phyloP scores from a whole-genome alignment of 2,329 filamentous ascomycete genomes.

The Gyromitra esculenta region DNA sequence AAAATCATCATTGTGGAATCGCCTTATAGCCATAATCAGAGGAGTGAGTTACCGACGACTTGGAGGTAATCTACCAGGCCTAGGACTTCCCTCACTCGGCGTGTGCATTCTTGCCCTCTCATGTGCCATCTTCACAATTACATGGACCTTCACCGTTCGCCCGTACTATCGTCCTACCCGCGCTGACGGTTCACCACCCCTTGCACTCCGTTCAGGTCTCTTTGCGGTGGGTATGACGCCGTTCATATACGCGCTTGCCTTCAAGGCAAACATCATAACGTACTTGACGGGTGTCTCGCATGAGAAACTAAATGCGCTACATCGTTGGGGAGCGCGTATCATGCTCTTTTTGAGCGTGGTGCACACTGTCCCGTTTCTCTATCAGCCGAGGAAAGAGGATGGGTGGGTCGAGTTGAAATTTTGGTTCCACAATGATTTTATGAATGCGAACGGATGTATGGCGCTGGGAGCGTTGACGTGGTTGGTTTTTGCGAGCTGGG shows the following conservation, averaged over 20 bases:
- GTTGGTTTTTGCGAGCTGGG: conserved; percentile 13
- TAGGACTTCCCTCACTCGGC: conserved; percentile 21
- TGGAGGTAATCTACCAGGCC: neutral
- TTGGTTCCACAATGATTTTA: conserved; percentile 9
- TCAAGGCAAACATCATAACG: conserved; percentile 69
- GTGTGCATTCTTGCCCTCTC: conserved; percentile 7
- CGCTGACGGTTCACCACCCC: conserved; percentile 65
- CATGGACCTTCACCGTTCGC: conserved; percentile 12
- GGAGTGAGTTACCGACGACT: conserved; percentile 9
- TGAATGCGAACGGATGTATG: conserved; percentile 20
- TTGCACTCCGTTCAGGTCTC: conserved; percentile 67
- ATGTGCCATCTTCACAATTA: neutral
- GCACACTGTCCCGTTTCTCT: conserved; percentile 68
- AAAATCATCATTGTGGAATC: neutral
- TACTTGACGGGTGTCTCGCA: conserved; percentile 67
- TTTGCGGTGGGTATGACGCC: conserved; percentile 66
- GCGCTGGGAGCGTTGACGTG: conserved; percentile 20
- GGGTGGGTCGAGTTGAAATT: conserved; percentile 12
- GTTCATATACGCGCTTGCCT: conserved; percentile 64
- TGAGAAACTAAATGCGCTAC: conserved; percentile 69
- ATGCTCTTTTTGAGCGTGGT: conserved; percentile 68
- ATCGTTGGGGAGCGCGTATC: conserved; percentile 67
- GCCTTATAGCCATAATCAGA: neutral
- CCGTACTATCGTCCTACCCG: conserved; percentile 26
- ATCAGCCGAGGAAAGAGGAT: conserved; percentile 12